A percentile compares a stretch with the other conserved stretches of the same genome.
These are phyloP conservation scores for Stagonosporopsis cucurbitacearum DNA, from an alignment of 2,329 filamentous ascomycete genomes.

Conservation along the genomic window DNA sequence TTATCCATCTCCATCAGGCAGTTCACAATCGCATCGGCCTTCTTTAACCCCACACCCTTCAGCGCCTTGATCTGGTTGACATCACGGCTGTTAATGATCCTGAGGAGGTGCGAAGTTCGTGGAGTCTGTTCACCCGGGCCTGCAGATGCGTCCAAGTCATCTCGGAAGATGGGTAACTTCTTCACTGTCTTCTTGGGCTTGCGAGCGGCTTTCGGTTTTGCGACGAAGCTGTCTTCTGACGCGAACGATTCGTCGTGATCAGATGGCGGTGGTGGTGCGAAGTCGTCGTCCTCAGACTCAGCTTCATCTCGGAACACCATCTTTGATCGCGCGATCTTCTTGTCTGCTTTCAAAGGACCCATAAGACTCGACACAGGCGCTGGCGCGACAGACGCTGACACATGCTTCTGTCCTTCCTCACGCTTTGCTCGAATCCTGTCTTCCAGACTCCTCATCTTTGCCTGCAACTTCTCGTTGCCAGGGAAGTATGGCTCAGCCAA, in stretches of 20 bases:
- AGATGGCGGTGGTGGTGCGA: conserved; percentile 43
- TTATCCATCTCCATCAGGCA: conserved; percentile 56
- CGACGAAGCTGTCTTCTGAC: conserved; percentile 48
- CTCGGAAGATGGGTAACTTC: conserved; percentile 49
- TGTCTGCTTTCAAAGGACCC: conserved; percentile 40
- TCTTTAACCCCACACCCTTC: conserved; percentile 75
- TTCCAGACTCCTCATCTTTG: conserved; percentile 62
- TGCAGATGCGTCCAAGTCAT: conserved; percentile 26
- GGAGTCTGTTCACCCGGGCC: conserved; percentile 54
- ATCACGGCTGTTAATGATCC: conserved; percentile 77
- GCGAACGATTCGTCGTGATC: conserved; percentile 50
- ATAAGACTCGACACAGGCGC: conserved; percentile 41
- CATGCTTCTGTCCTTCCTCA: conserved; percentile 33
- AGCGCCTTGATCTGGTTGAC: conserved; percentile 69
- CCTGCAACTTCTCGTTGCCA: conserved; percentile 74
- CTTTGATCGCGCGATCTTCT: conserved; percentile 24
- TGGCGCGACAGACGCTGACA: conserved; percentile 18
- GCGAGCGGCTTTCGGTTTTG: conserved; percentile 45
- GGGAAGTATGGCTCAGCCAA: conserved; percentile 85
- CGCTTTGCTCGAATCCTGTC: conserved; percentile 56
- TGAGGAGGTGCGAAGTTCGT: conserved; percentile 67
- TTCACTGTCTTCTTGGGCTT: conserved; percentile 42
- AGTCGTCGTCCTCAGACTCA: conserved; percentile 52
- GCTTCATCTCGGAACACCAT: conserved; percentile 16
- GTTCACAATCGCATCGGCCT: conserved; percentile 63